Base-by-base conservation (phyloP, 139 green algal species). In the Pleodorina starrii region DNA sequence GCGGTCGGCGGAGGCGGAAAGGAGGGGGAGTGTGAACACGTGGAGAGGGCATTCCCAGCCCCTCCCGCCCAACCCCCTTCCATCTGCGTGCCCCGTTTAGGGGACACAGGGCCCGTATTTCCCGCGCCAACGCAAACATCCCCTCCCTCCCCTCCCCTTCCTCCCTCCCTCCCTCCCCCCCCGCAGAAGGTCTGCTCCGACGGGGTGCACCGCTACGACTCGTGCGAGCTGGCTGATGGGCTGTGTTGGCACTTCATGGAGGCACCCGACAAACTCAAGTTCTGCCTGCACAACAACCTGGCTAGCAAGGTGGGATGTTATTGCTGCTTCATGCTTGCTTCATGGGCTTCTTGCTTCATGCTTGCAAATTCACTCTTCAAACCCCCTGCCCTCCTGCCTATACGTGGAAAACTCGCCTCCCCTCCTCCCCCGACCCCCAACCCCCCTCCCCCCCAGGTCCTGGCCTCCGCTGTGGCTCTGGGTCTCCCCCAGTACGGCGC, bases 401-500 rank as follows among this genome's bases (percentile, higher is more conserved):
- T n/a, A n/a, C n/a, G n/a, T n/a, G n/a, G n/a, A n/a, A n/a, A n/a
- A n/a, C n/a, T n/a, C n/a, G n/a, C n/a, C n/a, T n/a, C n/a, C n/a
- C n/a, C n/a, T n/a, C n/a, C n/a, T n/a, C n/a, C n/a, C n/a, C n/a
- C n/a, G n/a, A n/a, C n/a, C n/a, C n/a, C n/a, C n/a, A n/a, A n/a
- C n/a, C n/a, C n/a, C n/a, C n/a, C n/a, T n/a, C n/a, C n/a, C n/a
- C n/a, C n/a, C n/a, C 68, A 91, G 80, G 73, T 91, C 10, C 59
- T 93, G 4, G 63, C 84, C 19, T 9, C 71, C 11, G 86, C 90
- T 0, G 42, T 91, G 16, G 63, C 80, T 3, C 44, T 91, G 25
- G 77, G 85, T 5, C 76, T 93, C 80, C 90, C 90, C 46, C 86
- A 79, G 27, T 87, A 76, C 32, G 79, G 73, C 38, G 90, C 90